phyloP scores from a whole-genome alignment of 371 early-diverging fungal genomes.

The Rhizopus stolonifer region DNA sequence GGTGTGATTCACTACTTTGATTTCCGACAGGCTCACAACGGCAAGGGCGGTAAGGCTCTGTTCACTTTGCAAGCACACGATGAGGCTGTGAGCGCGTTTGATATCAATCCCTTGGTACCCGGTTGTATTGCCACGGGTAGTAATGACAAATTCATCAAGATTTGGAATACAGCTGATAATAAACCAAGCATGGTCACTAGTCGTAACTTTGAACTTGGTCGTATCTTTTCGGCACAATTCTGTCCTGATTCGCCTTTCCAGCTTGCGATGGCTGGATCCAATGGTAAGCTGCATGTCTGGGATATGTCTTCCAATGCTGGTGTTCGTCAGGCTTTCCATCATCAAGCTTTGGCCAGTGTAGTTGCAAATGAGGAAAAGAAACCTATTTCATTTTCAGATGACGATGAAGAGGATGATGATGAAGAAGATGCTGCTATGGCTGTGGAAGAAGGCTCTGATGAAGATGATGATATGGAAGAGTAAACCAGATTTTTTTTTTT shows the following conservation, averaged over 20 bases:
- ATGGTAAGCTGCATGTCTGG: conserved; percentile 88
- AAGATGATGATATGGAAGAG: conserved; percentile 23
- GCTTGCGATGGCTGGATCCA: conserved; percentile 84
- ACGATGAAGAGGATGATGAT: conserved; percentile 55
- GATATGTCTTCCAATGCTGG: conserved; percentile 85
- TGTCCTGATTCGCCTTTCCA: conserved; percentile 86
- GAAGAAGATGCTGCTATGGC: conserved; percentile 45
- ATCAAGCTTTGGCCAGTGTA: conserved; percentile 28
- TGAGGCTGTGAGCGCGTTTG: conserved; percentile 82
- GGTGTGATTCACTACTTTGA: conserved; percentile 90
- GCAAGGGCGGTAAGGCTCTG: conserved; percentile 55
- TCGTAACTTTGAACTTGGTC: conserved; percentile 82
- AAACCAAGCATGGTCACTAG: conserved; percentile 78
- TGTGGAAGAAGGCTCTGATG: conserved; percentile 13
- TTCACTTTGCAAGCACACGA: conserved; percentile 94
- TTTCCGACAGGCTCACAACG: conserved; percentile 56
- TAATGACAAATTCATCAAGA: conserved; percentile 85
- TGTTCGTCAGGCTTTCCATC: conserved; percentile 70
- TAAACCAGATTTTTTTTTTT: too few species aligned
- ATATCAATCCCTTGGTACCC: conserved; percentile 73
- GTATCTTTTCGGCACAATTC: conserved; percentile 83
- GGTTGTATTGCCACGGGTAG: conserved; percentile 92
- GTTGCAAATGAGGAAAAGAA: conserved; percentile 35
- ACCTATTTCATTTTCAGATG: conserved; percentile 41
- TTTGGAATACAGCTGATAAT: conserved; percentile 84